A percentile compares a stretch with the other conserved stretches of the same genome.
Conservation (phyloP, 192 early-diverging fungal species). For the Coemansia nantahalensis region DNA sequence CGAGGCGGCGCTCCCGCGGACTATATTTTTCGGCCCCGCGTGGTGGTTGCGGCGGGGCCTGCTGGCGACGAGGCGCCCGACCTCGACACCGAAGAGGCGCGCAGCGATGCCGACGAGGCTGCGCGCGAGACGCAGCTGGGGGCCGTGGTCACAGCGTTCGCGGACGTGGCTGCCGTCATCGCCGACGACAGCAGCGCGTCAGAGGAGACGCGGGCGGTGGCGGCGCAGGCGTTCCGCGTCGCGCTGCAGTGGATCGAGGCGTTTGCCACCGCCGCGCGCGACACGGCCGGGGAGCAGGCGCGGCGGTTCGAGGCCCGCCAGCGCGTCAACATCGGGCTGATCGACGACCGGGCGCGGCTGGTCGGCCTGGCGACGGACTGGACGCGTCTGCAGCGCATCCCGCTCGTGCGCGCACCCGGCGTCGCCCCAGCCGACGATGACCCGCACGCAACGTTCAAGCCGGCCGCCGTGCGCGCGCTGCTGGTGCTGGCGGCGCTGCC, state of each 20-base stretch:
- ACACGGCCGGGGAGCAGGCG: conserved; percentile 15
- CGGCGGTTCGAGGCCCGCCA: conserved; percentile 5
- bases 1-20: no score
- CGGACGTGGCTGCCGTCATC: not conserved
- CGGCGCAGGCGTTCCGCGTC: conserved; percentile 11
- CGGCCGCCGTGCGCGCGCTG: conserved; percentile 6
- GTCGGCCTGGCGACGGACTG: conserved; percentile 35
- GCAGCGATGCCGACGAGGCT: conserved; percentile 20
- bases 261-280: conserved; percentile 18
- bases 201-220: not conserved
- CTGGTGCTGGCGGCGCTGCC: conserved; percentile 15
- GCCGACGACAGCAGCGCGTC: not conserved
- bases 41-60: not conserved
- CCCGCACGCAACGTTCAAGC: conserved; percentile 10
- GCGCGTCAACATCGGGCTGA: conserved; percentile 20
- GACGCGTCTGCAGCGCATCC: conserved; percentile 32
- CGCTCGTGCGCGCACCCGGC: conserved; percentile 5
- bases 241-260: conserved; percentile 22
- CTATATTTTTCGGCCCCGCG: no score
- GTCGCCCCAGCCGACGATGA: not conserved
- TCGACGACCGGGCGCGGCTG: conserved; percentile 16
- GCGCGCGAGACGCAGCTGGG: conserved; percentile 16
- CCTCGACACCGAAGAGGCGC: conserved; percentile 5
- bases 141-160: conserved; percentile 11
- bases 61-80: not conserved